Base-by-base conservation (phyloP, 2,329 filamentous ascomycete genomes). In the Incumbomyces delicatus region DNA sequence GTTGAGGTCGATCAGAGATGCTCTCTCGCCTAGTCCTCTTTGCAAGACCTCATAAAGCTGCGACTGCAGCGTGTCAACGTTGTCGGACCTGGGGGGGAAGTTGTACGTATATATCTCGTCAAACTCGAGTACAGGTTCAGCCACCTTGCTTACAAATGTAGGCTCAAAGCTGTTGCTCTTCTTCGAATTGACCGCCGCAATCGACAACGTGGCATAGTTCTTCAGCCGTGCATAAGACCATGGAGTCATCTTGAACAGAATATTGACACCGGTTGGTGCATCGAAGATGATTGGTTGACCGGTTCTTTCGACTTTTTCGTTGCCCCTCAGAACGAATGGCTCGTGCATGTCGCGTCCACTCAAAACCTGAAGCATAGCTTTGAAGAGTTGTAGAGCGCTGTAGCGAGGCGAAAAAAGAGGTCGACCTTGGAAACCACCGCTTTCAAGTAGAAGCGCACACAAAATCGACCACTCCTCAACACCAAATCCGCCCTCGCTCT, bases 321-420 rank as follows among this genome's bases (percentile, higher is more conserved):
- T 20, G 70, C 73, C 57, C 60, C 64, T 57, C 48, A 79, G 58
- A 52, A 72, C 51, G 60, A 82, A 74, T 0, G 85, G 80, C 54
- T 78, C 84, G 57, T 78, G 82, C 46, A 95, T 70, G 58, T 95
- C 82, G 32, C 78, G 82, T 1, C 78, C 76, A 1, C 84, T 80
- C 14, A 98, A 70, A 55, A 90, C 92, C 61, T 95, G 90, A n/a
- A 98, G 70, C 1, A 83, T 81, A 2, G 87, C 89, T 66, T 95
- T 96, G 75, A 98, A 95, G 37, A 96, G 74, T 64, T 96, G 90
- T 18, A 90, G 92, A 64, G 84, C 85, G 68, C 85, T 95, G 58
- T 95, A 84, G 6, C 86, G 86, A 4, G 78, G 73, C 5, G 88
- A 87, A 13, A 96, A 73, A 5, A 86, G 68, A 1, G 83, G 75